Conservation (phyloP, 129 eudicot genomes). For the Helianthus annuus region HanXRQr2.0-SUNRISE NC_035444.2:322589-323088, state of each 20-base stretch:
- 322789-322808: slow-evolving; percentile 5
- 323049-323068: slow-evolving; percentile 78
- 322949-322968: background rate
- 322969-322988: slow-evolving; percentile 48
- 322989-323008: slow-evolving; percentile 71
- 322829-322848: slow-evolving; percentile 77
- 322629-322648: slow-evolving; percentile 70
- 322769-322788: background rate
- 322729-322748: slow-evolving; percentile 22
- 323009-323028: slow-evolving; percentile 60
- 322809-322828: slow-evolving; percentile 46
- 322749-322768: too few relatives aligned
- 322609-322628: slow-evolving; percentile 59
- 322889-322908: slow-evolving; percentile 61
- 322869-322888: slow-evolving; percentile 62
- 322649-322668: slow-evolving; percentile 58
- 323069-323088: slow-evolving; percentile 84
- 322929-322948: background rate
- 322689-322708: slow-evolving; percentile 56
- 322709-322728: slow-evolving; percentile 57
- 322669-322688: slow-evolving; percentile 68
- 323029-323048: slow-evolving; percentile 63
- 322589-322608: slow-evolving; percentile 45
- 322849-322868: slow-evolving; percentile 74
- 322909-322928: background rate